These are phyloP conservation scores for Lagenidium giganteum DNA, from an alignment of 352 stramenopile genomes.

Conservation along the genomic window DNA sequence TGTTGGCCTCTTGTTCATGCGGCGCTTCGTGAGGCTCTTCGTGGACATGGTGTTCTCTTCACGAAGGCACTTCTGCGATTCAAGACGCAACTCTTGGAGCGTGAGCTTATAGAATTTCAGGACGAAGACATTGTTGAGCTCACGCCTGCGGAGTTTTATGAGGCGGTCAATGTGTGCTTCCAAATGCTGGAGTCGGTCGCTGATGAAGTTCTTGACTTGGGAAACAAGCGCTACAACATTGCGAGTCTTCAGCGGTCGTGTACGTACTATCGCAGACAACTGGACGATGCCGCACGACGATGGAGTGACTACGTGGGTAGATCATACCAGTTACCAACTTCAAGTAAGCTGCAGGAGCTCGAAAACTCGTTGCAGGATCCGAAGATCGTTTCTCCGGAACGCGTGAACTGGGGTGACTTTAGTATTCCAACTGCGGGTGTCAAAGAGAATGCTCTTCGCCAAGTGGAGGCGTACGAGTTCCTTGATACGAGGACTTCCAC, in stretches of 20 bases:
- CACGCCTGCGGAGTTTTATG: neutral
- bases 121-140: neutral
- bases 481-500: neutral
- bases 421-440: neutral
- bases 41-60: constrained; percentile 20
- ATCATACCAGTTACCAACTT: neutral
- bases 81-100: constrained; percentile 5
- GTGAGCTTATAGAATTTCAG: neutral
- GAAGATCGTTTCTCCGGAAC: neutral
- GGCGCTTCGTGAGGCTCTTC: constrained; percentile 26
- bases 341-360: neutral
- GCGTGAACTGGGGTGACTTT: neutral
- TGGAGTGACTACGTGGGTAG: neutral
- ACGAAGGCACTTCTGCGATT: constrained; percentile 32
- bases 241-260: neutral
- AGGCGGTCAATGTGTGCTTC: neutral
- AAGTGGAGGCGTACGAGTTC: neutral
- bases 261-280: neutral
- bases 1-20: constrained; percentile 48
- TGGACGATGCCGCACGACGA: neutral
- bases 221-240: constrained; percentile 1
- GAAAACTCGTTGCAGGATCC: neutral
- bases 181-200: constrained; percentile 6
- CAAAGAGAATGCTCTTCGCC: neutral
- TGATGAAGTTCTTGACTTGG: neutral